Percentiles rank a stretch among this genome's conserved stretches.
phyloP scores from a whole-genome alignment of 148 eudicot species.

The Rhododendron vialii region DNA sequence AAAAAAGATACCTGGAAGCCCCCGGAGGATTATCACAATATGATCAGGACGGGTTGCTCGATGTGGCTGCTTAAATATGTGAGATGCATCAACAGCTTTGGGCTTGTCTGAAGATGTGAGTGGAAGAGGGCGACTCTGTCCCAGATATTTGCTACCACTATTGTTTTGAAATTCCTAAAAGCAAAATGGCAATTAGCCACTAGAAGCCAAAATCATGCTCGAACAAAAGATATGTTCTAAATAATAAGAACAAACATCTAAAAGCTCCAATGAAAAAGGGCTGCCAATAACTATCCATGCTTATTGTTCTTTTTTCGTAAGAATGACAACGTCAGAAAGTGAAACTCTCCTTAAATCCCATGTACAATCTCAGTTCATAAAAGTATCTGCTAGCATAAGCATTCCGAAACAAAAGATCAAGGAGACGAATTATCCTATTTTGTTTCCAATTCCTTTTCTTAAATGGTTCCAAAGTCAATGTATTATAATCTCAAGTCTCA shows the following conservation, averaged over 20 bases:
- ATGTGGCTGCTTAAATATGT: constrained; percentile 76
- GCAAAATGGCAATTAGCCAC: not conserved
- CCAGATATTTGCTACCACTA: constrained; percentile 26
- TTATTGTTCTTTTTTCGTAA: not conserved
- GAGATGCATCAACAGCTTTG: constrained; percentile 61
- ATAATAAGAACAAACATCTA: not conserved
- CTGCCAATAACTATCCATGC: not conserved
- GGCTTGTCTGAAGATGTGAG: constrained; percentile 39
- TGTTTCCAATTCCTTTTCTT: not conserved
- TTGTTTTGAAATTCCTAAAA: constrained; percentile 45
- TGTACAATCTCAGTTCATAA: not conserved
- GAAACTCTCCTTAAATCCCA: not conserved
- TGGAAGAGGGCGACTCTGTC: constrained; percentile 37
- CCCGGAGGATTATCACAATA: constrained; percentile 87
- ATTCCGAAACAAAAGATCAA: not conserved
- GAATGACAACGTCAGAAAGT: not conserved
- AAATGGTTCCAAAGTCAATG: not conserved
- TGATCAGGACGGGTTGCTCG: constrained; percentile 92
- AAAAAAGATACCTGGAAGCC: constrained; percentile 71
- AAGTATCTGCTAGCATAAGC: not conserved
- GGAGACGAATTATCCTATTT: not conserved
- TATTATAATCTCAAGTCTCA: not conserved
- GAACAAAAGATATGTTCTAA: not conserved
- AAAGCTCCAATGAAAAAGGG: not conserved
- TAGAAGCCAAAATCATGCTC: not conserved